These are phyloP conservation scores for Jamesozyma lodderae DNA, from an alignment of 805 yeast genomes.

Conservation along the genomic window DNA sequence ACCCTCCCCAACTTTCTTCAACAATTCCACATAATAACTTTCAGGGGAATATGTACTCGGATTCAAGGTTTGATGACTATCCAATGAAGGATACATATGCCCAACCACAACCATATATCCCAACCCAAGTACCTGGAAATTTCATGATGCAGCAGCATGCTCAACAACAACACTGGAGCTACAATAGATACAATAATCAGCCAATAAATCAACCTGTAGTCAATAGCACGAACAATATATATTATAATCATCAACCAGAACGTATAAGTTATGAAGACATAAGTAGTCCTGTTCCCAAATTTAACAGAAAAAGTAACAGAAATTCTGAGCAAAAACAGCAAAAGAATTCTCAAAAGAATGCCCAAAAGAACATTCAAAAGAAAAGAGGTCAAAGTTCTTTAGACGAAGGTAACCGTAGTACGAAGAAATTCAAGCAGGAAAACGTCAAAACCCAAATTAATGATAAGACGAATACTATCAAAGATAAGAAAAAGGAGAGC, in stretches of 20 bases:
- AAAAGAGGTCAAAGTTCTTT: neutral
- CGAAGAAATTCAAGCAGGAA: too few relatives aligned
- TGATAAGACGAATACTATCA: neutral
- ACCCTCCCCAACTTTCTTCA: neutral
- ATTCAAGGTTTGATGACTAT: neutral
- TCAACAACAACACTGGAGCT: too few relatives aligned
- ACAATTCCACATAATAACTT: neutral
- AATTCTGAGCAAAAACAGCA: neutral
- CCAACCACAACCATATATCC: neutral
- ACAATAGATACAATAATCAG: too few relatives aligned
- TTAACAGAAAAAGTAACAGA: neutral
- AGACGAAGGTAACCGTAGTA: too few relatives aligned
- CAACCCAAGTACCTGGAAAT: too few relatives aligned
- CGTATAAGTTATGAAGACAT: conserved; percentile 5
- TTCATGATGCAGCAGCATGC: too few relatives aligned
- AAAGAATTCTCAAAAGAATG: neutral
- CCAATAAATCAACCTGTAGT: neutral
- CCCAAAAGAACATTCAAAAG: neutral
- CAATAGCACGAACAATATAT: neutral
- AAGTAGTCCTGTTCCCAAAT: neutral
- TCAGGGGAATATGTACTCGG: neutral
- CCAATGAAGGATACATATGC: neutral
- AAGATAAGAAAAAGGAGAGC: neutral
- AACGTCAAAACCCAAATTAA: too few relatives aligned
- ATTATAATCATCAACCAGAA: neutral